Evolutionary conservation across 345 rosid genomes (phyloP), one percentile per base, ranked within the genome.

Genomic region (Populus nigra): DNA sequence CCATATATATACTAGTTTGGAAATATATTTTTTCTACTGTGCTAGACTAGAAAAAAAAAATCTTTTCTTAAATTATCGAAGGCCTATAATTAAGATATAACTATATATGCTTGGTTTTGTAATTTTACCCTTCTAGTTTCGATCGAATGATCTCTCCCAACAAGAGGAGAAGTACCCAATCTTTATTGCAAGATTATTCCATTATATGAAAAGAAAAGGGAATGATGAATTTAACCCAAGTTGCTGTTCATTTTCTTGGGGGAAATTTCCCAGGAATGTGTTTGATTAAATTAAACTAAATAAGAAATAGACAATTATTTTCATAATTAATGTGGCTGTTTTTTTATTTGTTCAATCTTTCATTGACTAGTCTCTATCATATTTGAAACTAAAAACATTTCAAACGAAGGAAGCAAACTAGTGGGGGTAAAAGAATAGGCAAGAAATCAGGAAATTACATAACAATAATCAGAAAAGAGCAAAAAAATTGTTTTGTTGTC

Each of bases 351-450:
- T 29, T 27, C 22, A 38, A 15, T 41, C n/a, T n/a, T 23, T 39
- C 18, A 27, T 41, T 55, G 78, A 36, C 5, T 33, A 27, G 79
- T 77, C 79, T 39, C 69, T 41, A 31, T 77, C 74, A 61, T 27
- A 11, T n/a, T 31, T 20, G 23, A 12, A 67, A 69, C 7, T 3
- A 41, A 10, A 3, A 13, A 11, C 7, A 8, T 6, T 61, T 61
- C 23, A 72, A 72, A 27, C 22, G 5, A 23, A 33, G 65, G 38
- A 65, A n/a, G 35, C 65, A 10, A 17, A 10, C 36, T 1, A 10
- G 33, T 41, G 73, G 3, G 45, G 41, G 47, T 9, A 41, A 1
- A 65, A 53, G 11, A 74, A 27, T 10, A 20, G 22, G 7, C 45
- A 31, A 2, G 12, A 63, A 41, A 63, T 3, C 11, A 43, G 70